Base-by-base conservation (phyloP, 2,329 filamentous ascomycete genomes). In the Zasmidium citrigriseum region DNA sequence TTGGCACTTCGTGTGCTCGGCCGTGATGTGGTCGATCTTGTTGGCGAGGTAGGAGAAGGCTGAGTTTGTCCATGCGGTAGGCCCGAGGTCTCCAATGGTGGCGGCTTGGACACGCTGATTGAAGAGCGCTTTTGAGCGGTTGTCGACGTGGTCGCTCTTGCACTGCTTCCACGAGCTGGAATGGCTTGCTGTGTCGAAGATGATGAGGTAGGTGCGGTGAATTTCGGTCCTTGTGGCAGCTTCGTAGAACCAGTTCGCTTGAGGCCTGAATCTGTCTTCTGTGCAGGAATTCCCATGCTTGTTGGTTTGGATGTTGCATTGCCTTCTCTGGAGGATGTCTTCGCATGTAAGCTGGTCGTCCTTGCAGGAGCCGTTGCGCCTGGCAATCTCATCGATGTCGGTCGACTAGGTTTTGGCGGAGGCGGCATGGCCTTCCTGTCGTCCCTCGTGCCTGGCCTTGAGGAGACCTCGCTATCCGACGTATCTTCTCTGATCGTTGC, bases 341-440 rank as follows among this genome's bases (percentile, higher is more conserved):
- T 58, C 12, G 61, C 52, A 48, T 67, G 61, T 20, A 62, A 25
- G 12, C 56, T 46, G 16, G 55, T 54, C 21, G 57, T 46, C 34
- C 61, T 58, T 20, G 47, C 61, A 11, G 65, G 59, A 11, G 59
- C 56, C 21, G 61, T 52, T 51, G 59, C 46, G 14, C 57, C 67
- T 14, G 59, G 61, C 45, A 54, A 54, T 21, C 61, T 59, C 61
- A 64, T 58, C 22, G 61, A 64, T 12, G 53, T 59, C 24, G 62
- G 58, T 9, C 64, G 52, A 25, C 45, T 29, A 55, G 65, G 61
- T 54, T 66, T 58, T 50, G 67, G 41, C 1, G 69, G 68, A 20
- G 68, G 70, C 27, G 66, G 68, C 69, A 72, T 71, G 1, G 65
- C 63, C 25, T 49, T 61, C 51, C 64, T 59, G 27, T 67, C 65